Percentiles rank a stretch among this genome's conserved stretches.
These are phyloP conservation scores for Thermothelomyces thermophilus DNA, from an alignment of 2,329 filamentous ascomycete genomes.

Conservation along the genomic window DNA sequence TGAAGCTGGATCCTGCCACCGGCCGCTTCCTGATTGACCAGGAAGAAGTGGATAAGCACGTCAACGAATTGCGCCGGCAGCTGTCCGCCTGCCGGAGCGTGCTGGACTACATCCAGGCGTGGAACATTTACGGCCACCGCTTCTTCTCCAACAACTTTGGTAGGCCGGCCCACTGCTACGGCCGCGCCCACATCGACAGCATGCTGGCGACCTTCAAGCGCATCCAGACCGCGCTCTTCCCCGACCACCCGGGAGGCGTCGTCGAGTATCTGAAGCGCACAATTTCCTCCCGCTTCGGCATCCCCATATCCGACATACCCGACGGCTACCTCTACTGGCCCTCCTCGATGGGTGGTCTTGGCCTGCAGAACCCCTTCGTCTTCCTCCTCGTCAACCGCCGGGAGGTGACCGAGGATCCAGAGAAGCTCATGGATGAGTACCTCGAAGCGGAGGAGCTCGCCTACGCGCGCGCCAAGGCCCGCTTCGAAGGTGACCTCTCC, in stretches of 20 bases:
- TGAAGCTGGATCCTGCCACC: conserved; percentile 45
- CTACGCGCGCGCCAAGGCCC: conserved; percentile 32
- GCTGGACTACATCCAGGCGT: conserved; percentile 42
- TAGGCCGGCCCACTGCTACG: conserved; percentile 45
- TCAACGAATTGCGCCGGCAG: conserved; percentile 52
- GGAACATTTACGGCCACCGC: conserved; percentile 46
- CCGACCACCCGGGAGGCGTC: conserved; percentile 35
- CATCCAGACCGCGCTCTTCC: conserved; percentile 41
- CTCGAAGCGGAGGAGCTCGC: conserved; percentile 31
- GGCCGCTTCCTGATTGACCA: conserved; percentile 56
- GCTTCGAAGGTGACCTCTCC: conserved; percentile 30
- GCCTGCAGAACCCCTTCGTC: conserved; percentile 41
- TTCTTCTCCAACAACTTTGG: conserved; percentile 51
- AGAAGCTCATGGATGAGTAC: conserved; percentile 28
- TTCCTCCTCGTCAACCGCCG: conserved; percentile 36
- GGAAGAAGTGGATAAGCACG: conserved; percentile 50
- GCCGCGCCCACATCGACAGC: conserved; percentile 44
- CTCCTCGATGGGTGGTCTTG: conserved; percentile 39
- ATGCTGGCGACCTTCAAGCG: conserved; percentile 45
- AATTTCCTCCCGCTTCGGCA: conserved; percentile 46
- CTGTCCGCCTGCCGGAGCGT: conserved; percentile 45
- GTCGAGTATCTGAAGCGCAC: conserved; percentile 48
- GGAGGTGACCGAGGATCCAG: conserved; percentile 28
- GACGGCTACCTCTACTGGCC: conserved; percentile 44
- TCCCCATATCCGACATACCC: conserved; percentile 32